Percentiles rank a stretch among this genome's conserved stretches.
Evolutionary conservation across 2,329 filamentous ascomycete genomes (phyloP).

Genomic region (Clonostachys sp.): DNA sequence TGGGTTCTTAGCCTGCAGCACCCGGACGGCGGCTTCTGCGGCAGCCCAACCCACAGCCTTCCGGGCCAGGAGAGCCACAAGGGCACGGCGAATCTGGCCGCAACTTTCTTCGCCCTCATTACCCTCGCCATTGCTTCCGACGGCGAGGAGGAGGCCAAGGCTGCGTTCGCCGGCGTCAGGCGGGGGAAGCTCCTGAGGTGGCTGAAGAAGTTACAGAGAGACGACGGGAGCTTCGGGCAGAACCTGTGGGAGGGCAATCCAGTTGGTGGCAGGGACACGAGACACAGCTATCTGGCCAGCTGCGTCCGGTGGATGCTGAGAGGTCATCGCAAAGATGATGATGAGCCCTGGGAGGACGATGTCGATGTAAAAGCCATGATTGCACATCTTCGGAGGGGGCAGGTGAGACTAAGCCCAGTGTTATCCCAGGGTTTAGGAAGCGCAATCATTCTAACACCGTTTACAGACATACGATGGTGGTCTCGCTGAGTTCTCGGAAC

Average conservation of each 20-base stretch:
- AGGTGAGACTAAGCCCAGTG: constrained; percentile 23
- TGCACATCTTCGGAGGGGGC: constrained; percentile 63
- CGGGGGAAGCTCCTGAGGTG: constrained; percentile 65
- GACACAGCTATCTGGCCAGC: constrained; percentile 83
- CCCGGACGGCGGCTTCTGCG: constrained; percentile 81
- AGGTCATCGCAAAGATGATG: constrained; percentile 46
- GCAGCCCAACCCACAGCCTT: constrained; percentile 64
- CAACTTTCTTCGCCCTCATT: constrained; percentile 84
- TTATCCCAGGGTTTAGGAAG: not conserved
- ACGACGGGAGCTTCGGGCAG: constrained; percentile 90
- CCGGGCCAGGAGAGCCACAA: constrained; percentile 23
- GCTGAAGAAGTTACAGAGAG: constrained; percentile 71
- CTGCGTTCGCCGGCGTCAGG: constrained; percentile 59
- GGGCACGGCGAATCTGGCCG: constrained; percentile 67
- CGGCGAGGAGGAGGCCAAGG: constrained; percentile 26
- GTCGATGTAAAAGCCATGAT: constrained; percentile 70
- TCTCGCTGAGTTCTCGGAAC: constrained; percentile 70
- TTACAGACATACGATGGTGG: constrained; percentile 79
- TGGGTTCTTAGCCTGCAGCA: constrained; percentile 91
- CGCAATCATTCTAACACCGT: too few relatives aligned
- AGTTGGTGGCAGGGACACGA: constrained; percentile 78
- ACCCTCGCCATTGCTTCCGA: constrained; percentile 54
- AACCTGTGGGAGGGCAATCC: constrained; percentile 55
- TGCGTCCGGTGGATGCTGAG: constrained; percentile 78
- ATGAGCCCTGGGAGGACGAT: constrained; percentile 58